Percentiles rank a stretch among this genome's conserved stretches.
Evolutionary conservation across 768 basidiomycete genomes (phyloP).

Genomic region (Psilocybe tampanensis): DNA sequence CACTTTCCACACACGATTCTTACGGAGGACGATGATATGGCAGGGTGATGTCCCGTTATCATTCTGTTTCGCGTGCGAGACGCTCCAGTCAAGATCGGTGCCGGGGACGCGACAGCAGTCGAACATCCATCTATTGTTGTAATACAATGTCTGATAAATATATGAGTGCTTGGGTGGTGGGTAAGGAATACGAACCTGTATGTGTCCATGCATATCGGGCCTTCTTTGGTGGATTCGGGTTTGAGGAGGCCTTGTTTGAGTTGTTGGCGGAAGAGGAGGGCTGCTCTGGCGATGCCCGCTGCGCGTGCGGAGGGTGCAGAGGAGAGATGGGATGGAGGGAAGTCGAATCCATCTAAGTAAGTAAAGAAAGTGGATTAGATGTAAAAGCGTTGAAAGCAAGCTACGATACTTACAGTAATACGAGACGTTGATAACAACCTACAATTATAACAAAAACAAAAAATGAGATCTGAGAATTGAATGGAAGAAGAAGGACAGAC

Average conservation of each 20-base stretch:
- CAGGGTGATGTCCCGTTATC: constrained; percentile 61
- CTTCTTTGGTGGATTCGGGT: constrained; percentile 69
- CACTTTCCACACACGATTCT: constrained; percentile 84
- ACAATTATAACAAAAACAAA: background rate
- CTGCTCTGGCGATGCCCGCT: constrained; percentile 68
- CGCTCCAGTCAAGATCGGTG: constrained; percentile 77
- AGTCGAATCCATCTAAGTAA: constrained; percentile 72
- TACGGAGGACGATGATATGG: constrained; percentile 85
- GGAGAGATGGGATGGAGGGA: constrained; percentile 60
- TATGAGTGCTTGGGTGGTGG: background rate
- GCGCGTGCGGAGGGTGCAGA: constrained; percentile 67
- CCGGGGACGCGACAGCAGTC: constrained; percentile 86
- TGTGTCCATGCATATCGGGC: constrained; percentile 84
- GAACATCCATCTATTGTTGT: constrained; percentile 78
- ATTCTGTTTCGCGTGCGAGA: constrained; percentile 61
- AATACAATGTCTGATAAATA: background rate
- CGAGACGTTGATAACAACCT: constrained; percentile 90
- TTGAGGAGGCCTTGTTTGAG: constrained; percentile 66
- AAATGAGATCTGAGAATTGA: background rate
- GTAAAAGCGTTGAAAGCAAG: background rate
- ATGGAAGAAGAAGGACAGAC: constrained; percentile 39
- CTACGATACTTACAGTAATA: constrained; percentile 74
- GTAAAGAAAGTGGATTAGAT: constrained; percentile 10
- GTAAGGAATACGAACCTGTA: constrained; percentile 57
- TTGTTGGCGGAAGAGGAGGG: constrained; percentile 73